phyloP scores from a whole-genome alignment of 2,329 filamentous ascomycete genomes.

The Arthrobotrys sphaeroides region DNA sequence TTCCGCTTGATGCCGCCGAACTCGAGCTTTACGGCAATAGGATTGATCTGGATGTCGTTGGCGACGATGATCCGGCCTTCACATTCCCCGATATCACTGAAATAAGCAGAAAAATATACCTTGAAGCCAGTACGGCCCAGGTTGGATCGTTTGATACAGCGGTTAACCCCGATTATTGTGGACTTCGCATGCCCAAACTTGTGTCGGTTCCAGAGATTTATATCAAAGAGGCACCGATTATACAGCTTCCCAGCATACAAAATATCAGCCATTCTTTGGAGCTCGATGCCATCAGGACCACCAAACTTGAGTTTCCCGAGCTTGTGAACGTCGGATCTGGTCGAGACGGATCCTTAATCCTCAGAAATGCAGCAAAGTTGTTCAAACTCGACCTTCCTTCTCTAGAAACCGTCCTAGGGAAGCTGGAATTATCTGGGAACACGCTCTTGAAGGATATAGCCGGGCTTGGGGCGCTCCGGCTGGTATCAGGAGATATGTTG shows the following conservation, averaged over 20 bases:
- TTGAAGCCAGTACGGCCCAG: background rate
- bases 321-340: background rate
- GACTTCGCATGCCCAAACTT: background rate
- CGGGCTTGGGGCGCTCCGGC: background rate
- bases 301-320: background rate
- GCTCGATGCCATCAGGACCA: background rate
- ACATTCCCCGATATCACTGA: background rate
- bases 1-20: background rate
- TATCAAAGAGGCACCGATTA: background rate
- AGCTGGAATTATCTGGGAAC: constrained; percentile 1
- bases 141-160: background rate
- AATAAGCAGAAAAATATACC: background rate
- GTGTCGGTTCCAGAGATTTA: background rate
- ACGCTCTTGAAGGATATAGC: background rate
- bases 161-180: background rate
- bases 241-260: background rate
- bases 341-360: background rate
- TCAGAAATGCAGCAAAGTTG: background rate
- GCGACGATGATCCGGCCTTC: background rate
- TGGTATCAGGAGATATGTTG: background rate
- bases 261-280: background rate
- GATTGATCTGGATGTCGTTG: background rate
- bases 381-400: background rate
- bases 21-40: constrained; percentile 1
- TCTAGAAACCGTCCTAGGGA: constrained; percentile 1